These are phyloP conservation scores for Suaeda aralocaspica DNA, from an alignment of 148 eudicot genomes.

Conservation along the genomic window DNA sequence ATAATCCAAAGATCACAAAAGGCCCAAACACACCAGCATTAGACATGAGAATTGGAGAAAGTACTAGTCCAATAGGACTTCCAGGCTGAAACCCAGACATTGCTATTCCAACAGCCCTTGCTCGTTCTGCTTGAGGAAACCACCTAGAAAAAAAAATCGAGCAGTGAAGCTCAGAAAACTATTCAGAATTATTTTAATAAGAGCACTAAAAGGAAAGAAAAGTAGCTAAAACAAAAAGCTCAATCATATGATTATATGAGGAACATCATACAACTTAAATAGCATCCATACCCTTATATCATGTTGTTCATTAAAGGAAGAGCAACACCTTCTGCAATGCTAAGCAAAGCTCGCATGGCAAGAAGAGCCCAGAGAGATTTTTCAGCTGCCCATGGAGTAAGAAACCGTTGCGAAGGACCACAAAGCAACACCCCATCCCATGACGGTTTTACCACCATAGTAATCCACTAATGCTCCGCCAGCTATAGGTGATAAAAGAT, in stretches of 20 bases:
- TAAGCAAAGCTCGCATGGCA: slow-evolving; percentile 64
- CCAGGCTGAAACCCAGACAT: slow-evolving; percentile 98
- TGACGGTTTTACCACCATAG: slow-evolving; percentile 77
- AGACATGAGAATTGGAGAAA: slow-evolving; percentile 90
- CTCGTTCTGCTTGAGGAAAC: slow-evolving; percentile 82
- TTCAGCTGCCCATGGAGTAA: slow-evolving; percentile 96
- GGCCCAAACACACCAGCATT: too few species aligned
- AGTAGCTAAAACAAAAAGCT: too few species aligned
- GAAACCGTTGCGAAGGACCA: slow-evolving; percentile 89
- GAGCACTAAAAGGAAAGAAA: slow-evolving; percentile 2
- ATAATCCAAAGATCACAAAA: too few species aligned
- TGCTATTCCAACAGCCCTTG: slow-evolving; percentile 91
- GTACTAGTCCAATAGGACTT: slow-evolving; percentile 81
- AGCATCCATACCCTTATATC: slow-evolving; percentile 58
- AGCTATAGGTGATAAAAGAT: slow-evolving; percentile 83
- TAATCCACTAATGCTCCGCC: slow-evolving; percentile 90
- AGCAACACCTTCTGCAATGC: slow-evolving; percentile 93
- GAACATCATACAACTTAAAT: background rate
- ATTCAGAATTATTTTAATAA: background rate
- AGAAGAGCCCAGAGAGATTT: too few species aligned
- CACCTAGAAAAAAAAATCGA: slow-evolving; percentile 48
- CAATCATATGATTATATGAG: background rate
- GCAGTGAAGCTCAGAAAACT: slow-evolving; percentile 17
- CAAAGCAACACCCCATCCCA: slow-evolving; percentile 90
- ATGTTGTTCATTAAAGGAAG: slow-evolving; percentile 96